phyloP scores from a whole-genome alignment of 2,329 filamentous ascomycete genomes.

The Beauveria australis region DNA sequence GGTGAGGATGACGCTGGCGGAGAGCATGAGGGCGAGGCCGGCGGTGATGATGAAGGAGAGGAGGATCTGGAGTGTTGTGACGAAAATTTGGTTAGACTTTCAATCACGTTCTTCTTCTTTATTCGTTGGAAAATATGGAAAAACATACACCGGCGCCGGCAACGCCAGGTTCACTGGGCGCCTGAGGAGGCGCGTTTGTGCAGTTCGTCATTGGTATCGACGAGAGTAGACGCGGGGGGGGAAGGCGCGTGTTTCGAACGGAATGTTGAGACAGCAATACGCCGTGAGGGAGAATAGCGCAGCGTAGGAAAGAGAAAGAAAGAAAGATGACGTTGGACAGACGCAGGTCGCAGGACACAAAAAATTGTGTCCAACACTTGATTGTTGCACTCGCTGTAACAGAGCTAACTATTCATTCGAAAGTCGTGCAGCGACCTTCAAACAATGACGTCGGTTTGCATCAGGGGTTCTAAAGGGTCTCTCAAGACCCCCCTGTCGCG shows the following conservation, averaged over 20 bases:
- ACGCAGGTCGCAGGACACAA: neutral
- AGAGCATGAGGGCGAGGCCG: constrained; percentile 45
- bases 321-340: neutral
- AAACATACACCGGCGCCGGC: constrained; percentile 46
- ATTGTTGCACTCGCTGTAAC: neutral
- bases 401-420: neutral
- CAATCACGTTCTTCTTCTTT: neutral
- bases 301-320: too few relatives aligned
- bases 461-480: neutral
- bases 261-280: too few relatives aligned
- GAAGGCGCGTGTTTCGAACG: too few relatives aligned
- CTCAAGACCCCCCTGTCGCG: neutral
- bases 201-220: neutral
- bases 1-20: constrained; percentile 47
- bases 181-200: neutral
- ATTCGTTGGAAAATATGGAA: neutral
- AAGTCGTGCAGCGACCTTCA: neutral
- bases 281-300: too few relatives aligned
- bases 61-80: constrained; percentile 37
- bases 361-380: neutral
- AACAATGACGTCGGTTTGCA: constrained; percentile 2
- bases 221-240: too few relatives aligned
- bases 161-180: constrained; percentile 46
- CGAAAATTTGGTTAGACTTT: neutral
- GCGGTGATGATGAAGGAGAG: constrained; percentile 61